phyloP scores from a whole-genome alignment of 768 basidiomycete species.

The Podaxis sp. region DNA sequence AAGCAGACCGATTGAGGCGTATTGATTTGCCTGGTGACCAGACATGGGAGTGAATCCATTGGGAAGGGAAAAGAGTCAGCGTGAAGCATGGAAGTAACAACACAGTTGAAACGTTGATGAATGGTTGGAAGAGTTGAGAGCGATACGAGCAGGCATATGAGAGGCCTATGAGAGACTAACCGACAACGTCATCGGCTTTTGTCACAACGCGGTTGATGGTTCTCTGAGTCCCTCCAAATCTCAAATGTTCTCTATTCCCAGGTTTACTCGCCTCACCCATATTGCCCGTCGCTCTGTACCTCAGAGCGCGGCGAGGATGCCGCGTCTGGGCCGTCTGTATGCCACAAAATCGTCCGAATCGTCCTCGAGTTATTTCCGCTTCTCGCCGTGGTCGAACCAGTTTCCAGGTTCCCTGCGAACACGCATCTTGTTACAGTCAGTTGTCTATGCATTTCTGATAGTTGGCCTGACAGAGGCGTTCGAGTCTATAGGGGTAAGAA shows the following conservation, averaged over 20 bases:
- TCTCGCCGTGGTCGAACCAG: slow-evolving; percentile 40
- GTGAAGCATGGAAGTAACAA: not conserved
- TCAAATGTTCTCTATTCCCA: slow-evolving; percentile 18
- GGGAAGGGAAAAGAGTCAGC: not conserved
- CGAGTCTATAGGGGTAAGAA: slow-evolving; percentile 23
- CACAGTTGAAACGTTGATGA: not conserved
- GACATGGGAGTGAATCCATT: not conserved
- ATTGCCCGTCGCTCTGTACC: not conserved
- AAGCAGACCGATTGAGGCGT: slow-evolving; percentile 1
- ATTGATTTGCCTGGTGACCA: not conserved
- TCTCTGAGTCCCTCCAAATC: not conserved
- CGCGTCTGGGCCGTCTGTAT: not conserved
- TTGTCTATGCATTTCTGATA: slow-evolving; percentile 34
- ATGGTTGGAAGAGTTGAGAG: too few relatives aligned
- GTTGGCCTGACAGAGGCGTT: slow-evolving; percentile 26
- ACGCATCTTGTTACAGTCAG: slow-evolving; percentile 33
- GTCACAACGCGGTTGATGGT: not conserved
- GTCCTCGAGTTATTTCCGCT: slow-evolving; percentile 19
- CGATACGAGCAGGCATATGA: too few relatives aligned
- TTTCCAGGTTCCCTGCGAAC: slow-evolving; percentile 32
- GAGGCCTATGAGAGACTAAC: not conserved
- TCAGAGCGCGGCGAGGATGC: not conserved
- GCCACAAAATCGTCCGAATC: slow-evolving; percentile 3
- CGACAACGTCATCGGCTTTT: not conserved
- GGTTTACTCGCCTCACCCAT: not conserved